phyloP scores from a whole-genome alignment of 768 basidiomycete genomes.

The Tulasnella sp. region DNA sequence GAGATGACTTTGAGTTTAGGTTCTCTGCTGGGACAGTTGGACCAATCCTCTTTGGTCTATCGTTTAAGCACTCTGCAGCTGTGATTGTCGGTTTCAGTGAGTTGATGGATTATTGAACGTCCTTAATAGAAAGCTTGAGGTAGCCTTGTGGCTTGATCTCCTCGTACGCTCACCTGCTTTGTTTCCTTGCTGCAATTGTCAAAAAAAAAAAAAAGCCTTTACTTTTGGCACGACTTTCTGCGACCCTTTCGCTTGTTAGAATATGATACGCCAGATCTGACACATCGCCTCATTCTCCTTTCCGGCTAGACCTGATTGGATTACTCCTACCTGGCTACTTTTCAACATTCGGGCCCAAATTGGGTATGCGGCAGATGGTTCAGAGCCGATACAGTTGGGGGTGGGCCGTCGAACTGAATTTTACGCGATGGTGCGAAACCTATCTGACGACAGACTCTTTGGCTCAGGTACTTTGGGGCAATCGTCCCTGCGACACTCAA shows the following conservation, averaged over 20 bases:
- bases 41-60: slow-evolving; percentile 48
- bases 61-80: slow-evolving; percentile 50
- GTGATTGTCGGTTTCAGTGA: slow-evolving; percentile 51
- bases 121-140: too few relatives aligned
- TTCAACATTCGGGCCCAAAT: slow-evolving; percentile 64
- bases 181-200: too few relatives aligned
- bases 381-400: slow-evolving; percentile 52
- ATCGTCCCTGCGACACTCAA: slow-evolving; percentile 33
- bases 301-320: slow-evolving; percentile 42
- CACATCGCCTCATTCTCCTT: too few relatives aligned
- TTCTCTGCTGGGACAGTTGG: slow-evolving; percentile 62
- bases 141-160: too few relatives aligned
- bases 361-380: slow-evolving; percentile 76
- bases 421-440: slow-evolving; percentile 20
- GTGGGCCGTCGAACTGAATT: slow-evolving; percentile 33
- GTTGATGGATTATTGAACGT: too few relatives aligned
- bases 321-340: slow-evolving; percentile 49
- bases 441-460: not conserved
- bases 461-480: slow-evolving; percentile 10
- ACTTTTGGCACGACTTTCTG: too few relatives aligned
- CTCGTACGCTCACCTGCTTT: too few relatives aligned
- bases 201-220: too few relatives aligned
- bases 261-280: too few relatives aligned
- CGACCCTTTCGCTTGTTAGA: too few relatives aligned
- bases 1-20: slow-evolving; percentile 24